Evolutionary conservation across 2,329 filamentous ascomycete species (phyloP), one percentile per base, ranked within the genome.

Genomic region (Aspergillus sp.): DNA sequence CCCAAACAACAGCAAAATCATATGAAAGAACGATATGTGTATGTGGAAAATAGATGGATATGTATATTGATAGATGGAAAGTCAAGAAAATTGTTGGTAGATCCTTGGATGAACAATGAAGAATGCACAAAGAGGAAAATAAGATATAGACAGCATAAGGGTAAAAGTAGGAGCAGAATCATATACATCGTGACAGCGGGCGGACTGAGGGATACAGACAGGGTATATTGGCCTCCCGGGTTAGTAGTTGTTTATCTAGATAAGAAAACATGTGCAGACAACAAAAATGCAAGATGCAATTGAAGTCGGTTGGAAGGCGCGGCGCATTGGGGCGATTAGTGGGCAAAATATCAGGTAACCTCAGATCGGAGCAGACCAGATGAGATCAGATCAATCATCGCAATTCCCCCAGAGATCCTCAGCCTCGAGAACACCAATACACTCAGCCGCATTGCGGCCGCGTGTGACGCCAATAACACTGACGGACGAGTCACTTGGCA

Each of bases 401-500:
- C 56, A 61, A 6, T 61, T 65, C 61, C 61, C 64, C 66, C 66
- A 71, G 3, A 77, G 31, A 54, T 77, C 74, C 30, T 74, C 73
- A 6, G 61, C 70, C 48, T 76, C 74, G 7, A 75, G 57, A 8
- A 77, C 67, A 2, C 75, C 76, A 38, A 77, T 45, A 57, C 69
- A 71, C 15, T 66, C 66, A 43, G 62, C 59, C 2, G 64, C 59
- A 30, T 67, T 60, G 4, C 59, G 34, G 23, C 76, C 71, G 3
- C 74, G 70, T 59, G 74, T 66, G 7, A 76, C 68, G 23, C 71
- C 74, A 30, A 76, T 64, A 5, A 78, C 72, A 22, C 68, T 61
- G 15, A 69, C 60, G 3, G 65, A 45, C 3, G 61, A 46, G 7
- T 57, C 54, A 11, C 38, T 28, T 43, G 59, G 38, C 25, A 61